Evolutionary conservation across 164 flowering plant genomes (phyloP), one percentile per base, ranked within the genome.

Genomic region (Berberis vulgaris): DNA sequence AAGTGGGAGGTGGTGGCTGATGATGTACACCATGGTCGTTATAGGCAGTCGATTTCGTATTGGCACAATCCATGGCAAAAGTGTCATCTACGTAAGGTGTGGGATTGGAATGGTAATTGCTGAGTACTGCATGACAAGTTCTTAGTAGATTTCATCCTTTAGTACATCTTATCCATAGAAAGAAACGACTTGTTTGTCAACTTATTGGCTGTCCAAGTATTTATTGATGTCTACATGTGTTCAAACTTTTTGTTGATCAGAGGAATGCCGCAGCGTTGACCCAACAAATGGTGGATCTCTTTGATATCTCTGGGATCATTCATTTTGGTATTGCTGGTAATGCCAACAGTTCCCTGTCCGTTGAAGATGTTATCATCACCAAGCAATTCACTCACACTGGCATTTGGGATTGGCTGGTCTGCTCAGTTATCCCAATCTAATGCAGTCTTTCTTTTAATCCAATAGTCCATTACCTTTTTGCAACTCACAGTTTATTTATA

Each of bases 311-410:
- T 5, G 78, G 79, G 41, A 63, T 79, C 26, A 43, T 79, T 10
- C 82, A 79, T 57, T 79, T 76, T 56, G 76, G 80, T 5, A 76
- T 79, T 12, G 70, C 80, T 26, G 76, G 82, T 11, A 76, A 65
- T 54, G 41, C 46, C 1, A 74, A 76, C 60, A 69, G 52, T 62
- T 64, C 79, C 8, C 10, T 73, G 62, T 59, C 66, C 26, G 69
- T 71, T 3, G 82, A 74, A 67, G 79, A 79, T 59, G 79, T 79
- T 58, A 26, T 61, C 38, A 72, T 79, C 57, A 73, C 75, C 1
- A 64, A 62, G 40, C 63, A 76, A 54, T 55, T 73, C 57, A 70
- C 71, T 55, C 53, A 79, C 58, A 76, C 79, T 26, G 82, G 76
- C 57, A 44, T 71, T 5, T 79, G 78, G 78, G 72, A 69, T 45